Base-by-base conservation (phyloP, 129 eudicot genomes). In the Kitagawia praeruptora region DNA sequence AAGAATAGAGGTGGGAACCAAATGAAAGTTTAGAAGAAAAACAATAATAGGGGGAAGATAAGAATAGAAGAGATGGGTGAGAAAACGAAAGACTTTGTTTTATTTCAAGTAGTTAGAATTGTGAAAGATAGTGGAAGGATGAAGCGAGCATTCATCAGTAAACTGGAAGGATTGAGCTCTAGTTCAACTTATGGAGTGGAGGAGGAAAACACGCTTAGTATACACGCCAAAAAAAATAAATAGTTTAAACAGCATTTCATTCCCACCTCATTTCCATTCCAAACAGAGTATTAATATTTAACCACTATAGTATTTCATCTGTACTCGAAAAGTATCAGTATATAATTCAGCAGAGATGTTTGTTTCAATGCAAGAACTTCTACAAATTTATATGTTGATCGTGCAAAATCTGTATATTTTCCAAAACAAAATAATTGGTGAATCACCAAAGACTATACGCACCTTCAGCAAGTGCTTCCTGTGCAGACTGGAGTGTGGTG, bases 401-500 rank as follows among this genome's bases (percentile, higher is more conserved):
- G 31, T 67, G 73, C 73, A 31, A 67, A 67, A 28, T 31, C 6
- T 67, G 39, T 67, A 67, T 5, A 15, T 67, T 67, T 67, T 10
- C 31, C 38, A 1, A 34, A 67, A 10, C 14, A 6, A 4, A 66
- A 10, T 67, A 11, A 11, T 4, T 66, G 10, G 73, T 67, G 41
- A 25, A 25, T 25, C 1, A n/a, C 64, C 66, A 64, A 31, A 64
- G 71, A 27, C 71, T 64, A 12, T 12, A 27, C 38, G 82, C 78
- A 95, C 98, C 98, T 90, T 76, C 85, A 56, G 85, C 94, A 19
- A 95, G 86, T 45, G 88, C 91, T 77, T 87, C 90, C 49, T 88
- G 88, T 21, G 83, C 91, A 81, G 88, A 83, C 76, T 87, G 89
- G 44, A 95, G 89, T 37, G 78, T 72, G 66, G 39, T 53, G 39